These are phyloP conservation scores for Mucor mucedo DNA, from an alignment of 371 early-diverging fungal species.

Conservation along the genomic window DNA sequence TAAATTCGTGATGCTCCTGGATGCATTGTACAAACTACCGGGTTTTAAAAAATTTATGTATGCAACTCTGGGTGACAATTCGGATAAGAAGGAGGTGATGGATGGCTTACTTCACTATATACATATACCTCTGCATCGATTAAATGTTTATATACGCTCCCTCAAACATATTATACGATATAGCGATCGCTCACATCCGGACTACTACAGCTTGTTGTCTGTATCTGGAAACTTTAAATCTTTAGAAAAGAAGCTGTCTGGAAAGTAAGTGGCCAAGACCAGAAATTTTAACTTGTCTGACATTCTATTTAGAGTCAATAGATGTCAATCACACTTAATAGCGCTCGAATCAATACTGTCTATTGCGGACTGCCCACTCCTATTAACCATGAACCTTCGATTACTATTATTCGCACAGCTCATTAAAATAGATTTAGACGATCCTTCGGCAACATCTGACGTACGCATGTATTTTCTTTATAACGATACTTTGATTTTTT, in stretches of 20 bases:
- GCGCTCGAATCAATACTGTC: constrained; percentile 27
- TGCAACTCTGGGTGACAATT: neutral
- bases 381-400: constrained; percentile 30
- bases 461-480: constrained; percentile 36
- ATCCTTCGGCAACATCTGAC: constrained; percentile 27
- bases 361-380: constrained; percentile 28
- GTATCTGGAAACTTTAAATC: constrained; percentile 10
- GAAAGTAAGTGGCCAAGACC: constrained; percentile 11
- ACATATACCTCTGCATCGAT: constrained; percentile 19
- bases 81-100: neutral
- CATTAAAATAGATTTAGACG: constrained; percentile 35
- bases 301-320: constrained; percentile 18
- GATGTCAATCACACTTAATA: constrained; percentile 23
- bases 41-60: constrained; percentile 31
- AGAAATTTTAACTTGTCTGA: neutral
- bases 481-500: constrained; percentile 29
- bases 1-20: constrained; percentile 27
- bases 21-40: constrained; percentile 27
- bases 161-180: constrained; percentile 18
- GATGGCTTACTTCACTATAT: constrained; percentile 15
- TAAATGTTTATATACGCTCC: constrained; percentile 14
- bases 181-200: constrained; percentile 32
- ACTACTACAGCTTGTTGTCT: constrained; percentile 19
- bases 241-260: constrained; percentile 17
- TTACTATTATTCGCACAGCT: constrained; percentile 28